phyloP scores from a whole-genome alignment of 306 rosid genomes.

The Herpetospermum pedunculosum region DNA sequence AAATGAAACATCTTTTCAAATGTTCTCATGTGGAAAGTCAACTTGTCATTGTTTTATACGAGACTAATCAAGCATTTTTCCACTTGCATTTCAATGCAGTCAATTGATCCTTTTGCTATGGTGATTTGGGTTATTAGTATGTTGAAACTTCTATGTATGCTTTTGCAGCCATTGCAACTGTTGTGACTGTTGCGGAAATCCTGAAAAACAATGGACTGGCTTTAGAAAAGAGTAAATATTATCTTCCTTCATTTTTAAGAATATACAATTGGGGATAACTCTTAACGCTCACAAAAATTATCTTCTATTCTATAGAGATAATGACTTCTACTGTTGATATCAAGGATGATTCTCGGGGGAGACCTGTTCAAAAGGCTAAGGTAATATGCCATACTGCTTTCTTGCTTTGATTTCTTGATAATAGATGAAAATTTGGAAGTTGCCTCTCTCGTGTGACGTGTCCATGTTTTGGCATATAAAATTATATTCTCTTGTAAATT shows the following conservation, averaged over 20 bases:
- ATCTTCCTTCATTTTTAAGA: neutral
- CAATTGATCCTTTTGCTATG: neutral
- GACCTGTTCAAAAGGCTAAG: conserved; percentile 45
- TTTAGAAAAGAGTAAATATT: conserved; percentile 43
- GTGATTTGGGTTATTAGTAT: neutral
- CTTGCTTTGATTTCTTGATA: neutral
- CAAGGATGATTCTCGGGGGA: conserved; percentile 52
- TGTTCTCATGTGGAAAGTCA: neutral
- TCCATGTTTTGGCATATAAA: neutral
- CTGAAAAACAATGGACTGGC: conserved; percentile 54
- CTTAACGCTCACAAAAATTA: neutral
- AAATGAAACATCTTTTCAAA: neutral
- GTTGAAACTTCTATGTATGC: neutral
- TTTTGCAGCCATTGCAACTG: conserved; percentile 47
- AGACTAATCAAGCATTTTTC: neutral
- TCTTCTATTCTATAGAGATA: conserved; percentile 26
- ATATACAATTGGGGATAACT: no score
- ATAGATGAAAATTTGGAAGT: neutral
- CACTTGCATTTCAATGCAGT: neutral
- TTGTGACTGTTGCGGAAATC: conserved; percentile 54
- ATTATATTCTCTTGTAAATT: neutral
- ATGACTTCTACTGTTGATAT: conserved; percentile 53
- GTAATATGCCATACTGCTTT: conserved; percentile 7
- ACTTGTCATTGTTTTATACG: neutral
- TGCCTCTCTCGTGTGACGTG: neutral